Percentiles rank a stretch among this genome's conserved stretches.
phyloP scores from a whole-genome alignment of 306 rosid species.

The Astragalus glycyphyllos region DNA sequence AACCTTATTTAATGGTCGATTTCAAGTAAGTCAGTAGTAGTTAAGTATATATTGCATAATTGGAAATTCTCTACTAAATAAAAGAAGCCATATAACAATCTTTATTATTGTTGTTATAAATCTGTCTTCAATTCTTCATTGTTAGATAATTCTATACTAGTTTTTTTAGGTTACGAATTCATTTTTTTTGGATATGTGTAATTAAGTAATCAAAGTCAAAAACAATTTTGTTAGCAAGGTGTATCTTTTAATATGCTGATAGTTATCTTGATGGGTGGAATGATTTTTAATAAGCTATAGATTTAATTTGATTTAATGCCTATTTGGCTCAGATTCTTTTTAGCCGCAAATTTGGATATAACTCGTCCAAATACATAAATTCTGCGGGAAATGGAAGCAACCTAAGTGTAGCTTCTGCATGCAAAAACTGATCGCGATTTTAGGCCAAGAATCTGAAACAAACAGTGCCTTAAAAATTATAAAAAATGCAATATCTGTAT shows the following conservation, averaged over 20 bases:
- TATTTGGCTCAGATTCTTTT: no score
- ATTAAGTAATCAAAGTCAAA: constrained; percentile 23
- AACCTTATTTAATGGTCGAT: constrained; percentile 49
- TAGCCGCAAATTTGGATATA: no score
- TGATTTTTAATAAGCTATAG: background rate
- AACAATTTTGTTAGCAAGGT: background rate
- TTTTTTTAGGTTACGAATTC: background rate
- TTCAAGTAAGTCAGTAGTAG: constrained; percentile 61
- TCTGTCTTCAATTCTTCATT: background rate
- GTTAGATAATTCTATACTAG: constrained; percentile 1
- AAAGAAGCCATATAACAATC: background rate
- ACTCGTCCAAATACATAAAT: no score
- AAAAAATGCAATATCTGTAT: background rate
- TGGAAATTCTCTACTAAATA: constrained; percentile 5
- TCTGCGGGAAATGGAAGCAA: no score
- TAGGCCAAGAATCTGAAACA: no score
- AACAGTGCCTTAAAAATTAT: background rate
- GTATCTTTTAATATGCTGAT: constrained; percentile 7
- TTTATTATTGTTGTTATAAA: no score
- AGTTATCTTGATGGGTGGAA: constrained; percentile 1
- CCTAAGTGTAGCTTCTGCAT: no score
- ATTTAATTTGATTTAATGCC: constrained; percentile 2
- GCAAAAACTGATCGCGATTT: no score
- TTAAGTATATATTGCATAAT: constrained; percentile 23
- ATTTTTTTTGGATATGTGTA: background rate